Percentiles rank a stretch among this genome's conserved stretches.
These are phyloP conservation scores for Begonia loranthoides DNA, from an alignment of 306 rosid species.

Conservation along the genomic window DNA sequence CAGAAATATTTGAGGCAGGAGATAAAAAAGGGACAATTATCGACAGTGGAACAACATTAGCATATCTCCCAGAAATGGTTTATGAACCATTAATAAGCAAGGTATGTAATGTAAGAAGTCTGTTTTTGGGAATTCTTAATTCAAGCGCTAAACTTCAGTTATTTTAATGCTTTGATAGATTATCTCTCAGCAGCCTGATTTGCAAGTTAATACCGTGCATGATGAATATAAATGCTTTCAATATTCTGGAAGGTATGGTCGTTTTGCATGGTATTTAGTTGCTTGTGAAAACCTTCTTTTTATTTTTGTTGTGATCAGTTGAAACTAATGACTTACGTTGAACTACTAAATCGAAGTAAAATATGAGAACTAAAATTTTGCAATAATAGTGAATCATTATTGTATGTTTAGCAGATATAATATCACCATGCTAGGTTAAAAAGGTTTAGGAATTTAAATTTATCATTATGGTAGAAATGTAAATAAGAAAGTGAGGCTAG, in stretches of 20 bases:
- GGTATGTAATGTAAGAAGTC: slow-evolving; percentile 26
- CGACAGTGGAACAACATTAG: slow-evolving; percentile 98
- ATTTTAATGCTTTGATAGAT: slow-evolving; percentile 33
- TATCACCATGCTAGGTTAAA: too few relatives aligned
- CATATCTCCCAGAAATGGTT: slow-evolving; percentile 84
- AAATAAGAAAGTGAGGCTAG: too few relatives aligned
- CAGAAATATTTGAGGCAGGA: slow-evolving; percentile 46
- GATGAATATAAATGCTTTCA: slow-evolving; percentile 91
- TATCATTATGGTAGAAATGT: too few relatives aligned
- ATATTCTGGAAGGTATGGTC: slow-evolving; percentile 63
- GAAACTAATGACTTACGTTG: background rate
- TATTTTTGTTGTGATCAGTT: background rate
- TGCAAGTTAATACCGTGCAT: slow-evolving; percentile 63
- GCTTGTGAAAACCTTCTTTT: background rate
- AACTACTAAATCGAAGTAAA: too few relatives aligned
- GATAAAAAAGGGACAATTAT: slow-evolving; percentile 81
- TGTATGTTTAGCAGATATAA: too few relatives aligned
- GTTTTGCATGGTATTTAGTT: slow-evolving; percentile 7
- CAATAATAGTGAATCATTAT: too few relatives aligned
- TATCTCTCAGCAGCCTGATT: slow-evolving; percentile 52
- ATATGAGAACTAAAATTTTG: too few relatives aligned
- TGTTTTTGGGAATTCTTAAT: background rate
- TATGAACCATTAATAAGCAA: slow-evolving; percentile 61
- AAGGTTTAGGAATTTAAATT: too few relatives aligned
- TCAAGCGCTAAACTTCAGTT: background rate